Evolutionary conservation across 345 rosid genomes (phyloP).

Genomic region (Arabis alpina): DNA sequence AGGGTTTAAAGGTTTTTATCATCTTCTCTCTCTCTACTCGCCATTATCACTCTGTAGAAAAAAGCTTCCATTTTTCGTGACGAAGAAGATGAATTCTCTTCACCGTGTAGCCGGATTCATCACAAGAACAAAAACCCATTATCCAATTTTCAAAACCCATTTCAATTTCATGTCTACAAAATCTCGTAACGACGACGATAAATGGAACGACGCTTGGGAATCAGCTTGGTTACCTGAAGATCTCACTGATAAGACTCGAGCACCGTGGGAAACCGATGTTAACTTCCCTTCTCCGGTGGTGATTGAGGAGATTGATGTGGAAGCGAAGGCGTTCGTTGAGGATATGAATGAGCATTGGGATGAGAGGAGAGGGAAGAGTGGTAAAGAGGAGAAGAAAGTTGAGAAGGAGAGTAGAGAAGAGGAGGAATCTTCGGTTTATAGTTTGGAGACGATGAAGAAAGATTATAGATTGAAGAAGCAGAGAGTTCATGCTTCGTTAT

Average conservation of each 20-base stretch:
- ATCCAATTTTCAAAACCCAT: conserved; percentile 21
- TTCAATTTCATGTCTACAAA: conserved; percentile 44
- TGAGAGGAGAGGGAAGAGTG: conserved; percentile 60
- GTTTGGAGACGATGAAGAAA: conserved; percentile 82
- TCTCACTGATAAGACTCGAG: conserved; percentile 55
- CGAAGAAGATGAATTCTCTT: conserved; percentile 45
- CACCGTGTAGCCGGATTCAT: conserved; percentile 36
- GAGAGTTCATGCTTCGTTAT: conserved; percentile 84
- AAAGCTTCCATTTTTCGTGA: conserved; percentile 20
- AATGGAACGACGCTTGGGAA: conserved; percentile 97
- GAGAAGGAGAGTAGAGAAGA: conserved; percentile 28
- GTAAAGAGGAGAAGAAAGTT: conserved; percentile 38
- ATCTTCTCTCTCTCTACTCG: no score
- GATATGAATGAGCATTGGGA: conserved; percentile 92
- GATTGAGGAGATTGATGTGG: conserved; percentile 60
- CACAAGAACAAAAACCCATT: conserved; percentile 26
- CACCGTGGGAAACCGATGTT: conserved; percentile 86
- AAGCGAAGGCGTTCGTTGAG: conserved; percentile 88
- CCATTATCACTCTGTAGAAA: conserved; percentile 15
- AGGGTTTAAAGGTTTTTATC: conserved; percentile 6
- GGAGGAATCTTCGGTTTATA: conserved; percentile 52
- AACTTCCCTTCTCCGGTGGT: conserved; percentile 55
- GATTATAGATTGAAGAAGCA: conserved; percentile 94
- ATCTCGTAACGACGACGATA: conserved; percentile 56
- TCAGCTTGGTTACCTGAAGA: conserved; percentile 90